Percentiles rank a stretch among this genome's conserved stretches.
phyloP scores from a whole-genome alignment of 768 basidiomycete genomes.

The Coprinellus aureogranulatus region DNA sequence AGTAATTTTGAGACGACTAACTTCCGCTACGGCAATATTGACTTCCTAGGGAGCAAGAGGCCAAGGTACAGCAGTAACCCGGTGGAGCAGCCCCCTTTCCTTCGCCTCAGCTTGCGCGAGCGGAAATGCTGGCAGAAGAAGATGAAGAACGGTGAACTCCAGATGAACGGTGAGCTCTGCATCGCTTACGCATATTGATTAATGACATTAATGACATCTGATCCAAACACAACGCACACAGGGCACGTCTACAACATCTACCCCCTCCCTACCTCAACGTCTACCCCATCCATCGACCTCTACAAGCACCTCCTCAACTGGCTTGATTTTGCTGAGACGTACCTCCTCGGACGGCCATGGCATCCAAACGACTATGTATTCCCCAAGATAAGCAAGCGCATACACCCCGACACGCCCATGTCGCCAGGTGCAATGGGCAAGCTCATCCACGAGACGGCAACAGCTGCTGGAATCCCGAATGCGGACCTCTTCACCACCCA shows the following conservation, averaged over 20 bases:
- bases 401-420: background rate
- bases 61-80: background rate
- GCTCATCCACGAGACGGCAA: conserved; percentile 11
- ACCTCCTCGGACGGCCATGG: background rate
- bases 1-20: background rate
- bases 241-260: conserved; percentile 5
- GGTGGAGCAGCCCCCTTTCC: background rate
- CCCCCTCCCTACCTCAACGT: background rate
- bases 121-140: conserved; percentile 3
- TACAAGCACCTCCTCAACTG: background rate
- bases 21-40: background rate
- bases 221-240: background rate
- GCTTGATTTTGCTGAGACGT: background rate
- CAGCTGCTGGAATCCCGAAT: conserved; percentile 8
- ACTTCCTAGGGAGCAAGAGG: background rate
- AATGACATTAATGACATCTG: background rate
- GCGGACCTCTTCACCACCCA: conserved; percentile 22
- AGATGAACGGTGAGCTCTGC: background rate
- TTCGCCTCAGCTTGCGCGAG: background rate
- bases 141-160: conserved; percentile 1
- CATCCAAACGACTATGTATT: conserved; percentile 1
- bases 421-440: background rate
- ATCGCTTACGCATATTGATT: background rate
- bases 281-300: background rate
- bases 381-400: background rate